Conservation (phyloP, 2,329 filamentous ascomycete species). For the Paecilomyces sp. region DNA sequence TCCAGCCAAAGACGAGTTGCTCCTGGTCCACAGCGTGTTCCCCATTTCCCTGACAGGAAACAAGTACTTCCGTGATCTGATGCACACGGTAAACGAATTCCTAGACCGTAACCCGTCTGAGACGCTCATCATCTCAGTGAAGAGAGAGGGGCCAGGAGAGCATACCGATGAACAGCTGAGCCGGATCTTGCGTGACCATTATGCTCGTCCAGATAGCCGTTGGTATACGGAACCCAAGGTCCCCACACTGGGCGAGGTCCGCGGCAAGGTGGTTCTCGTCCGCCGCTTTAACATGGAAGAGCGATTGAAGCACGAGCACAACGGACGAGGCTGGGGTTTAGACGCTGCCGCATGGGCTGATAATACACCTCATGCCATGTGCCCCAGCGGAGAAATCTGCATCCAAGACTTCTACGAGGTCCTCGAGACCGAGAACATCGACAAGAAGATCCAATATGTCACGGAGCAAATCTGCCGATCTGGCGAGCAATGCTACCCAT, state of each 20-base stretch:
- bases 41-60: conserved; percentile 75
- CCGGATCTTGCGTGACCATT: conserved; percentile 65
- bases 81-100: conserved; percentile 66
- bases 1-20: conserved; percentile 56
- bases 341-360: conserved; percentile 69
- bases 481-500: conserved; percentile 41
- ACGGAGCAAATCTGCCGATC: conserved; percentile 72
- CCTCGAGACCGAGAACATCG: conserved; percentile 64
- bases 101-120: conserved; percentile 72
- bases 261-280: conserved; percentile 77
- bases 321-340: conserved; percentile 50
- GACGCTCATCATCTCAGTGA: conserved; percentile 77
- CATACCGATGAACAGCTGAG: conserved; percentile 73
- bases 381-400: conserved; percentile 64
- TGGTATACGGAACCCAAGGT: conserved; percentile 78
- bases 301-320: conserved; percentile 34
- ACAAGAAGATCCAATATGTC: conserved; percentile 69
- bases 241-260: conserved; percentile 68
- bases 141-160: conserved; percentile 80
- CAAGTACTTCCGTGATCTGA: conserved; percentile 69
- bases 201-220: conserved; percentile 49
- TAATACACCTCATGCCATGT: conserved; percentile 71
- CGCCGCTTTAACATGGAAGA: conserved; percentile 67
- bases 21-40: conserved; percentile 85
- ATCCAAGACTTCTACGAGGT: conserved; percentile 97